These are phyloP conservation scores for Laetiporus sulphureus DNA, from an alignment of 1,284 basidiomycete genomes.

Conservation along the genomic window DNA sequence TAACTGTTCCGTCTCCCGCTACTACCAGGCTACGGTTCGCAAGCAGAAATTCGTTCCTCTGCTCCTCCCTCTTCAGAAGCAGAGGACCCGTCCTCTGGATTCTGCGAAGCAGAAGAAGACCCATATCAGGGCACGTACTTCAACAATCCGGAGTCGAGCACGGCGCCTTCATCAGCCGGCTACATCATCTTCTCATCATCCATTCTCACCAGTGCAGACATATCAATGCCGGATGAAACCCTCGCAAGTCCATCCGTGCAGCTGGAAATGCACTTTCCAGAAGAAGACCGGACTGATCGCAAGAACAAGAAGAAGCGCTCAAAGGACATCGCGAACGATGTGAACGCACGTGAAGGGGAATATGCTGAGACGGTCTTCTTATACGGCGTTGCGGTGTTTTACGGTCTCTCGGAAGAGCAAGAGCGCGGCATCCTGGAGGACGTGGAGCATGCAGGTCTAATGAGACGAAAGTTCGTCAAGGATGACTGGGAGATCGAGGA, in stretches of 20 bases:
- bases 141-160: conserved; percentile 28
- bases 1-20: conserved; percentile 92
- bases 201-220: conserved; percentile 25
- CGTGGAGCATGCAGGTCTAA: conserved; percentile 60
- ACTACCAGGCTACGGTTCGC: conserved; percentile 85
- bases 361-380: conserved; percentile 87
- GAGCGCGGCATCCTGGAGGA: conserved; percentile 81
- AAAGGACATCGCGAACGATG: conserved; percentile 3
- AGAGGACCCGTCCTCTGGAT: conserved; percentile 54
- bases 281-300: no score
- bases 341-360: conserved; percentile 9
- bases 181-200: conserved; percentile 48
- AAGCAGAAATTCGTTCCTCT: conserved; percentile 81
- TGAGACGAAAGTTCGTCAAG: conserved; percentile 54
- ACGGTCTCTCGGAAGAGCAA: conserved; percentile 72
- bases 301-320: conserved; percentile 14
- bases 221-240: no score
- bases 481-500: conserved; percentile 87
- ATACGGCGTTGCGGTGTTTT: conserved; percentile 85
- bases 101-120: conserved; percentile 86
- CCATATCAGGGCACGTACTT: conserved; percentile 88
- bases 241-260: conserved; percentile 1
- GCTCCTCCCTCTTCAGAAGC: conserved; percentile 49
- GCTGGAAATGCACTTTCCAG: not conserved
- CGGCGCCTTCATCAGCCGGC: conserved; percentile 31